Conservation (phyloP, 306 rosid species). For the Lathyrus oleraceus region DNA sequence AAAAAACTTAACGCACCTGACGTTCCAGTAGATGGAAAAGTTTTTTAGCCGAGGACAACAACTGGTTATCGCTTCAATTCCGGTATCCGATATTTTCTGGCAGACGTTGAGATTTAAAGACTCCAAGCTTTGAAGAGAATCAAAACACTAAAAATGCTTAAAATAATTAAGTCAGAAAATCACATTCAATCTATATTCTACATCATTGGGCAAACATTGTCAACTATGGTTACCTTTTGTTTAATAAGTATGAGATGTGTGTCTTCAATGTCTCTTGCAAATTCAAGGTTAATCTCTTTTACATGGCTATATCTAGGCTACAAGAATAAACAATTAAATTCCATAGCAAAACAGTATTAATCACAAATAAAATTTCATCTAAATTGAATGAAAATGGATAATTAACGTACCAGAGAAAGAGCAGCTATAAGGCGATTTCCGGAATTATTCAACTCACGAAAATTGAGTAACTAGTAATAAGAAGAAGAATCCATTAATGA, state of each 20-base stretch:
- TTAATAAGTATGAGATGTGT: conserved; percentile 59
- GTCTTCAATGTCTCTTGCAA: conserved; percentile 78
- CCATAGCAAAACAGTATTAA: conserved; percentile 31
- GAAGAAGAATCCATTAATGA: not conserved
- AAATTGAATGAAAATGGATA: not conserved
- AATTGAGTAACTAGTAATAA: conserved; percentile 48
- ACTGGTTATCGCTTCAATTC: conserved; percentile 68
- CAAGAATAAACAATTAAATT: conserved; percentile 32
- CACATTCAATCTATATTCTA: conserved; percentile 4
- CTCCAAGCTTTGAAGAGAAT: conserved; percentile 66
- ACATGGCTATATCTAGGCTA: conserved; percentile 65
- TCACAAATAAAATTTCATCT: not conserved
- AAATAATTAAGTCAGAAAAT: conserved; percentile 30
- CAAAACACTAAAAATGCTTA: conserved; percentile 54
- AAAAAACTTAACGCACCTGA: conserved; percentile 53
- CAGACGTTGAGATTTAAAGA: conserved; percentile 82
- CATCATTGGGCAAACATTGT: conserved; percentile 21
- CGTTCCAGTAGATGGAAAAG: conserved; percentile 82
- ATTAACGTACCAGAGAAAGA: conserved; percentile 56
- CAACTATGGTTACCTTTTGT: conserved; percentile 53
- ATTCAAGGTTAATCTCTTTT: conserved; percentile 71
- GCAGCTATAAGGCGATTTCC: conserved; percentile 73
- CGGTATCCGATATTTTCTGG: conserved; percentile 81
- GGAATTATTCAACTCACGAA: conserved; percentile 63
- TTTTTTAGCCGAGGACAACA: conserved; percentile 60